These are phyloP conservation scores for Malus asiatica DNA, from an alignment of 306 rosid genomes.

Conservation along the genomic window DNA sequence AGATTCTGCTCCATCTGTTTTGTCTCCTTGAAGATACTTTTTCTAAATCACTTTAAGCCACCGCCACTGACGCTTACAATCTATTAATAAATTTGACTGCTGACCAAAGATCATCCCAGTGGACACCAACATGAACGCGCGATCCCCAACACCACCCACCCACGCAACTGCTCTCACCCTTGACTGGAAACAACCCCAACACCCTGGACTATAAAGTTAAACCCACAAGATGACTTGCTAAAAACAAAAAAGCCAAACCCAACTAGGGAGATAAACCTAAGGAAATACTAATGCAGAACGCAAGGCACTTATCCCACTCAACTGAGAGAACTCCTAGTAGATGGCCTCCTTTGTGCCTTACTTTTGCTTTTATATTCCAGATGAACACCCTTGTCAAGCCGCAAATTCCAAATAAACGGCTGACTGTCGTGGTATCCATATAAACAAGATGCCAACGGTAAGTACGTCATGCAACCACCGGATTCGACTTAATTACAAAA, in stretches of 20 bases:
- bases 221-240: constrained; percentile 13
- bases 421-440: not conserved
- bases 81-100: constrained; percentile 32
- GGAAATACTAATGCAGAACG: constrained; percentile 13
- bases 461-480: constrained; percentile 26
- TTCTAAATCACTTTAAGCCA: constrained; percentile 42
- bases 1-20: constrained; percentile 58
- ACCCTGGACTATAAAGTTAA: not conserved
- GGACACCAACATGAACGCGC: not conserved
- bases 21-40: constrained; percentile 57
- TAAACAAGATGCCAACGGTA: constrained; percentile 21
- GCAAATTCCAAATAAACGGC: constrained; percentile 21
- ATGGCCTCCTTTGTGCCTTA: not conserved
- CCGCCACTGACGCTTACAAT: constrained; percentile 35
- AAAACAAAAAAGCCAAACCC: constrained; percentile 1
- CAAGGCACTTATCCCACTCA: constrained; percentile 17
- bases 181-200: not conserved
- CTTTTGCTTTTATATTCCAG: constrained; percentile 8
- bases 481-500: constrained; percentile 28
- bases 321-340: constrained; percentile 9
- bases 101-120: constrained; percentile 24
- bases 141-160: not conserved
- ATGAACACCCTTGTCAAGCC: constrained; percentile 16
- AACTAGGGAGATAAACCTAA: constrained; percentile 4
- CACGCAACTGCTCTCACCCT: not conserved